Evolutionary conservation across 148 eudicot genomes (phyloP).

Genomic region (Amaranthus cruentus): DNA sequence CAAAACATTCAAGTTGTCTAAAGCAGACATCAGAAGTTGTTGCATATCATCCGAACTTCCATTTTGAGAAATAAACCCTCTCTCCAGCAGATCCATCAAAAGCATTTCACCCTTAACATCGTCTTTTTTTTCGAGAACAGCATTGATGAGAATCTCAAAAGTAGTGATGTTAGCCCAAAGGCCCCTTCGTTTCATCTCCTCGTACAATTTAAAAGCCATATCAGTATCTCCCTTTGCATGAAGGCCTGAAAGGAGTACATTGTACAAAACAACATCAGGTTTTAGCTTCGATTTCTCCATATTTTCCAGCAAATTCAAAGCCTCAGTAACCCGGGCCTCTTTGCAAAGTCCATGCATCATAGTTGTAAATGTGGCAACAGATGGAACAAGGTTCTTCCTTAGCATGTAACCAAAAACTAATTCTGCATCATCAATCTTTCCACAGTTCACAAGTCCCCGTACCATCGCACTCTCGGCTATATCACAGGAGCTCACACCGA

Average conservation of each 20-base stretch:
- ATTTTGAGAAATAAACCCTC: slow-evolving; percentile 51
- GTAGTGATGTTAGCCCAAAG: slow-evolving; percentile 62
- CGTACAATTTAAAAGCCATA: slow-evolving; percentile 55
- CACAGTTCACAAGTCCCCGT: slow-evolving; percentile 62
- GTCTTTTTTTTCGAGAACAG: slow-evolving; percentile 34
- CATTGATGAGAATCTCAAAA: slow-evolving; percentile 44
- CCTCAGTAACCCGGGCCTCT: slow-evolving; percentile 46
- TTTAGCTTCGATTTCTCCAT: slow-evolving; percentile 52
- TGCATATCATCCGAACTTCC: slow-evolving; percentile 29
- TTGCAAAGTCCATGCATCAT: slow-evolving; percentile 68
- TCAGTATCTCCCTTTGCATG: slow-evolving; percentile 43
- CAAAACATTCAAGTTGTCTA: slow-evolving; percentile 36
- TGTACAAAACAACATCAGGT: slow-evolving; percentile 68
- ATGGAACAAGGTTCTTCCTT: slow-evolving; percentile 49
- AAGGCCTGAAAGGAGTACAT: slow-evolving; percentile 67
- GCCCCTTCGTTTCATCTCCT: slow-evolving; percentile 69
- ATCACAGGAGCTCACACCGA: slow-evolving; percentile 41
- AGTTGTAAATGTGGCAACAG: slow-evolving; percentile 69
- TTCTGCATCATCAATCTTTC: slow-evolving; percentile 65
- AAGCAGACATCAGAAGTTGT: slow-evolving; percentile 38
- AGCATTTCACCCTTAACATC: slow-evolving; percentile 45
- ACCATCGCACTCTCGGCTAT: slow-evolving; percentile 69
- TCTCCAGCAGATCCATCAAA: slow-evolving; percentile 50
- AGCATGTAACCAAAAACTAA: slow-evolving; percentile 57
- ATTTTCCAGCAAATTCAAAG: slow-evolving; percentile 37